Percentiles rank a stretch among this genome's conserved stretches.
These are phyloP conservation scores for Boletus sensibilis DNA, from an alignment of 768 basidiomycete genomes.

Conservation along the genomic window DNA sequence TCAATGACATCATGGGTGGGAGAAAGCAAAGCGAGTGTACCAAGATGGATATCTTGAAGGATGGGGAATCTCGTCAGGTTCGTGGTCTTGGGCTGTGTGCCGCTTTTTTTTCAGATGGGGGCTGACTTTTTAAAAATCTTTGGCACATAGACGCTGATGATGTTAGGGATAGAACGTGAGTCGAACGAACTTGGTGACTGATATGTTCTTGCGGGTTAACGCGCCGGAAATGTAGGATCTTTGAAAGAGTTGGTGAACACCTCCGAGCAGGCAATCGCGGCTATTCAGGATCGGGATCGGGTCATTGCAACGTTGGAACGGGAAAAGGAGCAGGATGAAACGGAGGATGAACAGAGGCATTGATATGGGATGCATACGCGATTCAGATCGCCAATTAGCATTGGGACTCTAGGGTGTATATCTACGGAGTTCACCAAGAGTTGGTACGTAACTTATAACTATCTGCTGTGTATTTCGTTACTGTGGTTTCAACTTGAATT, in stretches of 20 bases:
- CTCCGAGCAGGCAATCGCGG: constrained; percentile 34
- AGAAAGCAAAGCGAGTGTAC: constrained; percentile 33
- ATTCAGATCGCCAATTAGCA: not conserved
- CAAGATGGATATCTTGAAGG: constrained; percentile 43
- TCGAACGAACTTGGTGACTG: not conserved
- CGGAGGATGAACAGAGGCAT: not conserved
- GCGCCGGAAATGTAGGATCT: constrained; percentile 25
- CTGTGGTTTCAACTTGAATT: not conserved
- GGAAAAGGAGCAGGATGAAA: constrained; percentile 9
- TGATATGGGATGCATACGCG: not conserved
- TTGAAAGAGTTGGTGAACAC: constrained; percentile 33
- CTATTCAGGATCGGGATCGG: constrained; percentile 32
- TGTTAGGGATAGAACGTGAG: constrained; percentile 49
- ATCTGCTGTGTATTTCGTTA: not conserved
- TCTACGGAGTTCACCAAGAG: not conserved
- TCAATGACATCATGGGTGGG: constrained; percentile 41
- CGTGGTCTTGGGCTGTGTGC: constrained; percentile 1
- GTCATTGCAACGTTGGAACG: constrained; percentile 10
- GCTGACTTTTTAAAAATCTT: not conserved
- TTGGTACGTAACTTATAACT: not conserved
- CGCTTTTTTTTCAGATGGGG: not conserved
- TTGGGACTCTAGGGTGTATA: not conserved
- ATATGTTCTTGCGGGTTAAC: not conserved
- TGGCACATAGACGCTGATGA: constrained; percentile 37
- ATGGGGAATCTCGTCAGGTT: constrained; percentile 44